Evolutionary conservation across 495 filamentous ascomycete genomes (phyloP), one percentile per base, ranked within the genome.

Genomic region (Hyphodiscus hymeniophilus): DNA sequence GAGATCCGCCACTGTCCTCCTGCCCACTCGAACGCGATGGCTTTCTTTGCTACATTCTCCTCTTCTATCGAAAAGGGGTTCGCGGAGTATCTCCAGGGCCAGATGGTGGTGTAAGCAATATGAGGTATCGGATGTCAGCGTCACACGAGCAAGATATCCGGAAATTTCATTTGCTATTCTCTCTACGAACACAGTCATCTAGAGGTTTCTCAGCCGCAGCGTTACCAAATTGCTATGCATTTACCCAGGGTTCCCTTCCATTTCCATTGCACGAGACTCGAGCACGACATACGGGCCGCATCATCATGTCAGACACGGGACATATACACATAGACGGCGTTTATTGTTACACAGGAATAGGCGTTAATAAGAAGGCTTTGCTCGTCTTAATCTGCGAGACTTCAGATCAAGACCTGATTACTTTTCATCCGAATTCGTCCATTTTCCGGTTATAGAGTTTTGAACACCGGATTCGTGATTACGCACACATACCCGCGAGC

Each of bases 11-110:
- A 48, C 23, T 51, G 47, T 33, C 51, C 51, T 35, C 47, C 48
- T 1, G 45, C 51, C 3, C 47, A 45, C 30, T 52, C 48, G 2
- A 47, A 36, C 24, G 56, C 56, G 1, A 55, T 59, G 51, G 38
- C 48, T n/a, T 65, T 71, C 39, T 76, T 69, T 55, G 63, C 72
- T 7, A 65, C 68, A 12, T 73, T 77, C 45, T 74, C 70, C n/a
- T 62, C 60, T 6, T 72, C 70, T 21, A 67, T 79, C 6, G 71
- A 77, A 51, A 58, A 44, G 12, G 70, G 68, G 10, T 67, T 79
- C 54, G 60, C 60, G 22, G 66, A 72, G 43, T 76, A 66, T 52
- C 42, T 79, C 30, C 61, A 48, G 41, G 57, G 50, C 32, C 51
- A 63, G 53, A 24, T 48, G 46, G 21, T 47, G n/a, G n/a, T n/a